Evolutionary conservation across 345 rosid genomes (phyloP).

Genomic region (Cardiospermum halicacabum): DNA sequence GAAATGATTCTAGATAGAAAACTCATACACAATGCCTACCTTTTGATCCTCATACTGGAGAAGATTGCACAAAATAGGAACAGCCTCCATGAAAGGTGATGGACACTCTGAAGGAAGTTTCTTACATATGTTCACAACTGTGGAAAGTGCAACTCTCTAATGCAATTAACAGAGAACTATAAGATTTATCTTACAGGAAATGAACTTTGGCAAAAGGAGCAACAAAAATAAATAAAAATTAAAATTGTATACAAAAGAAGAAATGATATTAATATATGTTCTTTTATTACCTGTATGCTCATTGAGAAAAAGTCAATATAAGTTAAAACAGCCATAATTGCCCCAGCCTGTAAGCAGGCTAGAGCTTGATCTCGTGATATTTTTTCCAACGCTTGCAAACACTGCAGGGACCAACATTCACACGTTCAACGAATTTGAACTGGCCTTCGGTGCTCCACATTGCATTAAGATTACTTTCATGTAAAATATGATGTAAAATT

Average conservation of each 20-base stretch:
- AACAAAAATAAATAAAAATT: no score
- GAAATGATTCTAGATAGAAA: slow-evolving; percentile 13
- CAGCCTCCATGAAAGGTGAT: slow-evolving; percentile 63
- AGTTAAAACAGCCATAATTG: slow-evolving; percentile 76
- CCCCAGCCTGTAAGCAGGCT: slow-evolving; percentile 86
- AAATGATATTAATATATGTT: background rate
- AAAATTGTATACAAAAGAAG: background rate
- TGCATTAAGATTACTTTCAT: background rate
- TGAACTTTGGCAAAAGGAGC: background rate
- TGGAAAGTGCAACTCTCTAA: slow-evolving; percentile 90
- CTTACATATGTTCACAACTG: slow-evolving; percentile 84
- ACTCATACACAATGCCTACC: slow-evolving; percentile 24
- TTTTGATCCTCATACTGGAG: slow-evolving; percentile 87
- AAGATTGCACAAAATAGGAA: slow-evolving; percentile 82
- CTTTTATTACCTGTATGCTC: slow-evolving; percentile 63
- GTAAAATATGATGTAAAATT: background rate
- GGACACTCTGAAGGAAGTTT: slow-evolving; percentile 66
- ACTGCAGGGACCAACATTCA: slow-evolving; percentile 33
- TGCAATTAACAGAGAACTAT: slow-evolving; percentile 16
- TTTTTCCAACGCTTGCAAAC: slow-evolving; percentile 98
- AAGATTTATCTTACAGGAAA: background rate
- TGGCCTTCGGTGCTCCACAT: background rate
- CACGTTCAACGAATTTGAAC: background rate
- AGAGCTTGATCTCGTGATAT: slow-evolving; percentile 84
- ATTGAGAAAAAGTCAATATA: slow-evolving; percentile 84